Evolutionary conservation across 345 rosid genomes (phyloP).

Genomic region (Bruguiera sexangula): DNA sequence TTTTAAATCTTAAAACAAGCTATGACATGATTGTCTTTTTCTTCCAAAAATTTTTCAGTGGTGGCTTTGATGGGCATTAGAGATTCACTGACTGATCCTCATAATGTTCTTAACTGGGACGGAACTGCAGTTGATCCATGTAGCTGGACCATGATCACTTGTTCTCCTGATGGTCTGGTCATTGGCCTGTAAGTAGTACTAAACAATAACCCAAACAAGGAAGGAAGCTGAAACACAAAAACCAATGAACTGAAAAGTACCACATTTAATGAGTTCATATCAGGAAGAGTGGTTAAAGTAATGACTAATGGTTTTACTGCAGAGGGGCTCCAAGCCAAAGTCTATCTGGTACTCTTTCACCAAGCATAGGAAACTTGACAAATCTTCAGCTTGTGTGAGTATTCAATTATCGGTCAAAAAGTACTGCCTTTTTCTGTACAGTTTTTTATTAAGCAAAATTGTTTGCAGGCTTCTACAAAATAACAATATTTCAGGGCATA

Average conservation of each 20-base stretch:
- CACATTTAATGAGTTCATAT: background rate
- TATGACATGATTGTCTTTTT: background rate
- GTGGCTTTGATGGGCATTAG: slow-evolving; percentile 67
- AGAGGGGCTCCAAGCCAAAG: slow-evolving; percentile 85
- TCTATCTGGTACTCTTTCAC: slow-evolving; percentile 66
- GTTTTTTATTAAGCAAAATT: background rate
- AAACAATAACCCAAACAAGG: background rate
- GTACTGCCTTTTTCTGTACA: background rate
- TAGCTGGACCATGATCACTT: slow-evolving; percentile 71
- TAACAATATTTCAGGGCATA: slow-evolving; percentile 68
- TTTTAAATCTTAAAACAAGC: background rate
- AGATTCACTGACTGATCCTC: slow-evolving; percentile 55
- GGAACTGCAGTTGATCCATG: slow-evolving; percentile 81
- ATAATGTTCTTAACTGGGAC: slow-evolving; percentile 70
- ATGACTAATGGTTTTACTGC: slow-evolving; percentile 24
- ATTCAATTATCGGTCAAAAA: slow-evolving; percentile 1
- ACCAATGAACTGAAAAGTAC: background rate
- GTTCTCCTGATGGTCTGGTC: slow-evolving; percentile 64
- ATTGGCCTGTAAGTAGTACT: slow-evolving; percentile 58
- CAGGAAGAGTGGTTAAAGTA: background rate
- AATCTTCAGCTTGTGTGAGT: slow-evolving; percentile 80
- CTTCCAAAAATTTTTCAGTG: slow-evolving; percentile 39
- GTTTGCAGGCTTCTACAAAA: slow-evolving; percentile 68
- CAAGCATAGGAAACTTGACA: slow-evolving; percentile 73
- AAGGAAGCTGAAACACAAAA: background rate